Conservation (phyloP, 202 grass and related monocot genomes). For the Dendrocalamus latiflorus region DNA sequence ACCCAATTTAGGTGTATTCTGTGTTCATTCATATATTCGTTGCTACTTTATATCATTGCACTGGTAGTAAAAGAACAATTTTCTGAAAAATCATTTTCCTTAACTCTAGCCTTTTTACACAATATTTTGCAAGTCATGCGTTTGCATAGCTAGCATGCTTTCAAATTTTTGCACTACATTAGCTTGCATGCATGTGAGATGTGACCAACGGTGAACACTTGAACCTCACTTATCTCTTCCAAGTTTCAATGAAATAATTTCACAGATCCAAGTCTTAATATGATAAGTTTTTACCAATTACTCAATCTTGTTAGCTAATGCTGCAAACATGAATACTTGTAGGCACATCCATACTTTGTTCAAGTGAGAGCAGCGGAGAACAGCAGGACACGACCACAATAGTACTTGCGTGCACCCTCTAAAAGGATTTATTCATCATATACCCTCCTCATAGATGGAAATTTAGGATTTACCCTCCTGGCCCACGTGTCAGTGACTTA, state of each 20-base stretch:
- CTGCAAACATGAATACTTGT: not conserved
- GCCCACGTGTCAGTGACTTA: no score
- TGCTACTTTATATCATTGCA: not conserved
- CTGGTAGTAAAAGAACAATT: not conserved
- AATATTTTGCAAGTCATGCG: not conserved
- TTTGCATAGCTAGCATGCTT: not conserved
- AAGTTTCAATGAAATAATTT: no score
- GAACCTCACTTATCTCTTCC: not conserved
- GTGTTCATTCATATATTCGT: not conserved
- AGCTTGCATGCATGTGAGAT: conserved; percentile 2
- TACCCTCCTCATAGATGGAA: no score
- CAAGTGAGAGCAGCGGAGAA: no score
- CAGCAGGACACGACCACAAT: no score
- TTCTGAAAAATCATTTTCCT: not conserved
- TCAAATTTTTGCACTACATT: not conserved
- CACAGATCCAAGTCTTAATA: not conserved
- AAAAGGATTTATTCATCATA: no score
- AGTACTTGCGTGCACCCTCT: no score
- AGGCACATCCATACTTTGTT: conserved; percentile 69
- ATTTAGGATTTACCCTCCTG: no score
- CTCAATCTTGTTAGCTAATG: conserved; percentile 1
- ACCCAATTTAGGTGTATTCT: not conserved
- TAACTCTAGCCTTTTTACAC: not conserved
- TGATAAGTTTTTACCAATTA: not conserved
- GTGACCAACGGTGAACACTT: not conserved